These are phyloP conservation scores for Thuidium tamariscinum DNA, from an alignment of 225 moss, liverwort and hornwort genomes.

Conservation along the genomic window DNA sequence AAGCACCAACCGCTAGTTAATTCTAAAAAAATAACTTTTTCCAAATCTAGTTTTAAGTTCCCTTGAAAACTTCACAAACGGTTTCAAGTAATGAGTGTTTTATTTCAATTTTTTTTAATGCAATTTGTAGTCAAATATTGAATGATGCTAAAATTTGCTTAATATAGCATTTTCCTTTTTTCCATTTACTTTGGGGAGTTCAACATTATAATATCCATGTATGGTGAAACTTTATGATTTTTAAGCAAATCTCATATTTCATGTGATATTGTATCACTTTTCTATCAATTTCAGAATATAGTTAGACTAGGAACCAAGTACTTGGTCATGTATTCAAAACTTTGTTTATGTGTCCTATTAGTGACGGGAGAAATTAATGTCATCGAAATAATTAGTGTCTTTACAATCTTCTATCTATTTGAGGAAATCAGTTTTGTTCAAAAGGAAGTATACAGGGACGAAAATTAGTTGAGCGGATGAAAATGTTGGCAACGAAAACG, in stretches of 20 bases:
- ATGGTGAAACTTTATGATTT: accelerated
- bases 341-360: background rate
- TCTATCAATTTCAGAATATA: background rate
- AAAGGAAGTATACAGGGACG: background rate
- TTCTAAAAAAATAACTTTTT: background rate
- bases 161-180: too few relatives aligned
- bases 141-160: background rate
- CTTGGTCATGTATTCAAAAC: too few relatives aligned
- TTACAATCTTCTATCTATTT: background rate
- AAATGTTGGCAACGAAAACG: background rate
- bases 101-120: accelerated
- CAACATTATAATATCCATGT: background rate
- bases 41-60: background rate
- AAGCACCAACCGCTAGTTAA: too few relatives aligned
- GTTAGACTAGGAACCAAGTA: accelerated
- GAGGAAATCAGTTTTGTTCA: background rate
- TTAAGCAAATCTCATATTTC: background rate
- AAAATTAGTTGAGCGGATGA: background rate
- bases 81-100: background rate
- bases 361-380: background rate
- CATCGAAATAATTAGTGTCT: background rate
- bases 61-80: background rate
- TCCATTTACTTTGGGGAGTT: too few relatives aligned
- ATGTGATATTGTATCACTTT: background rate
- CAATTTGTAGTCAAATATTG: too few relatives aligned